These are phyloP conservation scores for Scalesia atractyloides DNA, from an alignment of 129 eudicot genomes.

Conservation along the genomic window DNA sequence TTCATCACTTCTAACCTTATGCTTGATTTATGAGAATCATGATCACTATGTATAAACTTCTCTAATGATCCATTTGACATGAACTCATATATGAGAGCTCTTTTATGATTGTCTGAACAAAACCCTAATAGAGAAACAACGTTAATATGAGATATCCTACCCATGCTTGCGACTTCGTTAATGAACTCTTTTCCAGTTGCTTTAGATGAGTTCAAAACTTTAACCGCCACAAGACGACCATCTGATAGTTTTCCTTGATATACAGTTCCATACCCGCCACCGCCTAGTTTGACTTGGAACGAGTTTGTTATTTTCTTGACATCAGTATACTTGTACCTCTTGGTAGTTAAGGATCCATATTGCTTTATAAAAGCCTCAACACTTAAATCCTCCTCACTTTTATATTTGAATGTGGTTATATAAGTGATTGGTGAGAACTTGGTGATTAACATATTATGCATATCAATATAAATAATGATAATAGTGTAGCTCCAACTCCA, in stretches of 20 bases:
- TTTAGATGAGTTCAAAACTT: background rate
- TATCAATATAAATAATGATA: background rate
- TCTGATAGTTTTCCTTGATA: background rate
- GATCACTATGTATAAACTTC: background rate
- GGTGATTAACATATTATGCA: background rate
- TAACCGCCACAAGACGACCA: constrained; percentile 6
- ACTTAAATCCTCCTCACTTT: background rate
- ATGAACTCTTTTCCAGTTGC: constrained; percentile 7
- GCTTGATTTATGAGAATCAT: background rate
- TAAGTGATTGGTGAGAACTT: constrained; percentile 1
- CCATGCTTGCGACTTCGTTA: constrained; percentile 7
- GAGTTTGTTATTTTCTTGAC: constrained; percentile 7
- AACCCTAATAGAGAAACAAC: constrained; percentile 3
- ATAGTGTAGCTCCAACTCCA: background rate
- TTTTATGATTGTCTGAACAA: background rate
- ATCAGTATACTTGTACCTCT: background rate
- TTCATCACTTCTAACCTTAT: background rate
- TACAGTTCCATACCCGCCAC: constrained; percentile 5
- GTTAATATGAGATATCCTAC: background rate
- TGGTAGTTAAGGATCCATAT: constrained; percentile 19
- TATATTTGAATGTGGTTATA: background rate
- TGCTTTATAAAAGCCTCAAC: constrained; percentile 14
- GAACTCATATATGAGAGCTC: constrained; percentile 2
- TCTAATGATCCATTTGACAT: constrained; percentile 15
- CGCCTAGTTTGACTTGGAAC: background rate